Evolutionary conservation across 106 monocot species (phyloP).

Genomic region (Dendrobium huoshanense): DNA sequence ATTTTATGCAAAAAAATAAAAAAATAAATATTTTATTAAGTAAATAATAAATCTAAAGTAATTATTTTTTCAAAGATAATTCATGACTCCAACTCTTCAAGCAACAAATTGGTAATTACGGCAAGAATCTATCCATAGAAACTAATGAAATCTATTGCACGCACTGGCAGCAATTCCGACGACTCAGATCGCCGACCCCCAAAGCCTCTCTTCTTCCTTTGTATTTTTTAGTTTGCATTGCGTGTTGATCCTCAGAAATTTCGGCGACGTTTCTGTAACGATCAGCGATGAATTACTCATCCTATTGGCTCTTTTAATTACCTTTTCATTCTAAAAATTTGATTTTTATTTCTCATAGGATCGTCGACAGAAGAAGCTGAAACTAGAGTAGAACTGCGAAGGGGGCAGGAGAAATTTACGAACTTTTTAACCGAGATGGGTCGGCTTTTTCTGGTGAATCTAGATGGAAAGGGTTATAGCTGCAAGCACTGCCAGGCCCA

Average conservation of each 20-base stretch:
- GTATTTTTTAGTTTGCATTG: neutral
- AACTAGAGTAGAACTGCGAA: neutral
- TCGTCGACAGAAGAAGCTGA: neutral
- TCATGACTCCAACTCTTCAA: too few relatives aligned
- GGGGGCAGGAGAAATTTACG: neutral
- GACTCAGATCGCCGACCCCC: too few relatives aligned
- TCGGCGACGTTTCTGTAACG: neutral
- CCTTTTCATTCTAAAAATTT: neutral
- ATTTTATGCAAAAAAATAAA: too few relatives aligned
- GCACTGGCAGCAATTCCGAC: too few relatives aligned
- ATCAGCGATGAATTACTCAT: neutral
- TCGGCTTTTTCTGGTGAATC: slow-evolving; percentile 34
- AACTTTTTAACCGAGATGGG: slow-evolving; percentile 35
- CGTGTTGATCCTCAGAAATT: neutral
- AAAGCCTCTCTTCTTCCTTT: neutral
- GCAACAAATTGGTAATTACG: too few relatives aligned
- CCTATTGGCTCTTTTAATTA: neutral
- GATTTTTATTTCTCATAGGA: neutral
- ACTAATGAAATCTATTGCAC: too few relatives aligned
- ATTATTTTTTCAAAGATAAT: too few relatives aligned
- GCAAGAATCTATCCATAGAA: too few relatives aligned
- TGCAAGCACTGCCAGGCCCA: slow-evolving; percentile 60
- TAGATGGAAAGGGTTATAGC: slow-evolving; percentile 64
- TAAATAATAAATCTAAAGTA: too few relatives aligned
- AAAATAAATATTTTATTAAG: too few relatives aligned